phyloP scores from a whole-genome alignment of 2,329 filamentous ascomycete species.

The Magnaporthiopsis rhizophila region DNA sequence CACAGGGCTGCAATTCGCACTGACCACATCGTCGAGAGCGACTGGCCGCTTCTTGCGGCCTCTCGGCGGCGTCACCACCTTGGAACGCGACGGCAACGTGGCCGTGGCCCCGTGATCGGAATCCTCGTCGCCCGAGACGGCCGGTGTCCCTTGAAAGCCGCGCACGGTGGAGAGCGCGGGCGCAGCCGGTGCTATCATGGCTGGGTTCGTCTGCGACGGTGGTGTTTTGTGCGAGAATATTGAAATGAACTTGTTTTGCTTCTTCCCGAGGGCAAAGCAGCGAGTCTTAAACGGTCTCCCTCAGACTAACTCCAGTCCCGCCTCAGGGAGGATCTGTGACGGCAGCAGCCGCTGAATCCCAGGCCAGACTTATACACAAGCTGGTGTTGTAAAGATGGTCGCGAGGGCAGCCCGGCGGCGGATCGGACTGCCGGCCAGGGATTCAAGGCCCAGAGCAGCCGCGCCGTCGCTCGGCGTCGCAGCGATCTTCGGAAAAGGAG shows the following conservation, averaged over 20 bases:
- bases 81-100: slow-evolving; percentile 15
- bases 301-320: not conserved
- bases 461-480: slow-evolving; percentile 52
- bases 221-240: not conserved
- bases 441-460: slow-evolving; percentile 29
- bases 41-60: slow-evolving; percentile 28
- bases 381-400: not conserved
- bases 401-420: slow-evolving; percentile 3
- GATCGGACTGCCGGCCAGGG: slow-evolving; percentile 14
- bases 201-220: slow-evolving; percentile 1
- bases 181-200: slow-evolving; percentile 39
- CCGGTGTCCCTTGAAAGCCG: slow-evolving; percentile 46
- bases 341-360: not conserved
- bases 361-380: not conserved
- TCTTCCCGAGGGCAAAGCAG: not conserved
- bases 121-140: slow-evolving; percentile 49
- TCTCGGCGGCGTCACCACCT: slow-evolving; percentile 17
- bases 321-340: slow-evolving; percentile 2
- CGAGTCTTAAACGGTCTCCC: not conserved
- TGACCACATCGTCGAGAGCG: slow-evolving; percentile 48
- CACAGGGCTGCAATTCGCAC: slow-evolving; percentile 55
- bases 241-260: not conserved
- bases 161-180: slow-evolving; percentile 47
- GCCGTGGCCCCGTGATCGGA: slow-evolving; percentile 36
- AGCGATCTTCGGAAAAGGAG: slow-evolving; percentile 43